Evolutionary conservation across 164 flowering plant species (phyloP).

Genomic region (Vitis amurensis): DNA sequence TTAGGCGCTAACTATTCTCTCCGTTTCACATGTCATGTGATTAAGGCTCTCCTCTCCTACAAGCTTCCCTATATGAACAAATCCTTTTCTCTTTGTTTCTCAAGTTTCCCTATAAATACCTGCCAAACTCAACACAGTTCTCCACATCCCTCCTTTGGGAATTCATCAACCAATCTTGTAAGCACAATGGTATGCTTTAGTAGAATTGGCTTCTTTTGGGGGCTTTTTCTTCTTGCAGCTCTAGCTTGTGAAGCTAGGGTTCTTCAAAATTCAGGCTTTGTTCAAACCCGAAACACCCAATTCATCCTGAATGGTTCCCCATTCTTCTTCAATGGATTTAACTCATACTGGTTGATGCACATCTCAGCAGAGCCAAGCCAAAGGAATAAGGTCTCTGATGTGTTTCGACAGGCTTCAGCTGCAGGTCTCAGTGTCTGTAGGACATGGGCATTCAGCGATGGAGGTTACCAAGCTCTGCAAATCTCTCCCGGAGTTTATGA

Average conservation of each 20-base stretch:
- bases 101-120: too few relatives aligned
- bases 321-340: constrained; percentile 48
- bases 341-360: constrained; percentile 56
- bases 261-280: constrained; percentile 18
- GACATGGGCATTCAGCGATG: constrained; percentile 61
- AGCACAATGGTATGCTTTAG: constrained; percentile 3
- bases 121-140: too few relatives aligned
- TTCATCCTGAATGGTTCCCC: constrained; percentile 28
- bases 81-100: too few relatives aligned
- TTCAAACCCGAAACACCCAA: constrained; percentile 19
- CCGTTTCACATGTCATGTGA: too few relatives aligned
- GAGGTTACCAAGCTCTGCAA: constrained; percentile 42
- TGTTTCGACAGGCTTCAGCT: constrained; percentile 32
- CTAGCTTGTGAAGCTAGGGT: constrained; percentile 15
- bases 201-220: not conserved
- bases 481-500: constrained; percentile 43
- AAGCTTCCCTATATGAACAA: constrained; percentile 1
- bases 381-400: constrained; percentile 30
- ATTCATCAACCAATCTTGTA: not conserved
- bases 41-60: not conserved
- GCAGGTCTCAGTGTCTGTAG: constrained; percentile 41
- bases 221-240: constrained; percentile 39
- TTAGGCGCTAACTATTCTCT: too few relatives aligned
- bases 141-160: not conserved
- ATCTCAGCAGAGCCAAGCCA: constrained; percentile 31